Base-by-base conservation (phyloP, 345 rosid species). In the Pugionium dolabratum region DNA sequence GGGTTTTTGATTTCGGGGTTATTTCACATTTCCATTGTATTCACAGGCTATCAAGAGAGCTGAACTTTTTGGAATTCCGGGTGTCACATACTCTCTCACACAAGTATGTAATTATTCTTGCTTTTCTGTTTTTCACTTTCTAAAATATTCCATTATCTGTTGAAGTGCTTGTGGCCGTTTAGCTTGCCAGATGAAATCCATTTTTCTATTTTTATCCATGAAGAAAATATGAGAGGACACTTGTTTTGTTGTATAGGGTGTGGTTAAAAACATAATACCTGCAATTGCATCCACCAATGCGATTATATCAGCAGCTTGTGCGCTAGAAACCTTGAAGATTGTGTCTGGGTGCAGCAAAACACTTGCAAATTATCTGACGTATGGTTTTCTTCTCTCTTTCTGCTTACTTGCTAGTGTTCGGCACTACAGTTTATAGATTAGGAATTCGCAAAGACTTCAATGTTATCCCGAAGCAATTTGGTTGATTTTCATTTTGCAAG, bases 271-370 rank as follows among this genome's bases (percentile, higher is more conserved):
- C 76, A 94, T 94, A 33, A 88, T 94, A 74, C 99, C 96, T 30
- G 99, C 99, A 5, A 94, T 94, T 80, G 99, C 99, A 71, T 94
- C 97, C 55, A 94, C 99, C 66, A 94, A 94, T 71, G 99, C 97
- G 9, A 83, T 94, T 72, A 80, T 94, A 67, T 88, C 99, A 55
- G 97, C 93, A 41, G 93, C 93, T 9, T 94, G 99, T 76, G 81
- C 95, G 2, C 82, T 94, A 69, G 97, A 94, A 80, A 88, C 96
- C 65, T 85, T 94, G 85, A 94, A 90, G 85, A 81, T 94, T 76
- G 92, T 80, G 47, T 88, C 99, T 59, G 97, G 88, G 54, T 94
- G 96, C 85, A 90, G 99, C 86, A 94, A 84, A 82, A 90, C 88
- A 57, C 79, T 90, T 29, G 79, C 91, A 70, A 94, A 94, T 80